phyloP scores from a whole-genome alignment of 1,284 basidiomycete species.

The Rhodotorula sp. region DNA sequence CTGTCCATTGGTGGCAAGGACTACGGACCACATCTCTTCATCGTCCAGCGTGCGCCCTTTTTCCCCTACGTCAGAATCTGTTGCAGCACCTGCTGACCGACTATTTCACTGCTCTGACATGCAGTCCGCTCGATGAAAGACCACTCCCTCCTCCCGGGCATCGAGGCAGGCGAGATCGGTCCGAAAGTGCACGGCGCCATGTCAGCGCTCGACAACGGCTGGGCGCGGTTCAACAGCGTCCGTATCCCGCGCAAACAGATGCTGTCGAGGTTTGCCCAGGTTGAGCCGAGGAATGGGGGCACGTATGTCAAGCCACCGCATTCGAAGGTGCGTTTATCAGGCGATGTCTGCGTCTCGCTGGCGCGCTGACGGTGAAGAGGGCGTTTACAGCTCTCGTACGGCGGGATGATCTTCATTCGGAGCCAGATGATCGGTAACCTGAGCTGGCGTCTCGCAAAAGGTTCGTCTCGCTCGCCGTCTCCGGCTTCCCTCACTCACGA shows the following conservation, averaged over 20 bases:
- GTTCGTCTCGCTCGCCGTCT: background rate
- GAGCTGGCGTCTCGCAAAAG: conserved; percentile 59
- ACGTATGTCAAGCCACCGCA: conserved; percentile 67
- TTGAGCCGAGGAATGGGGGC: conserved; percentile 60
- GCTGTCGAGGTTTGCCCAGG: conserved; percentile 70
- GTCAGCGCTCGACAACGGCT: conserved; percentile 66
- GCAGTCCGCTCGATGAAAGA: conserved; percentile 59
- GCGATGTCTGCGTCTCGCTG: background rate
- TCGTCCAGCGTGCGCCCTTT: conserved; percentile 55
- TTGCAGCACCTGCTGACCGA: background rate
- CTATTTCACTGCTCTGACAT: fast-evolving
- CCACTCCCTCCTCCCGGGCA: conserved; percentile 63
- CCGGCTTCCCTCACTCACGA: too few relatives aligned
- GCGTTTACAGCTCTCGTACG: conserved; percentile 56
- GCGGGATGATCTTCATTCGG: conserved; percentile 56
- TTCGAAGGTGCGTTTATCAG: conserved; percentile 55
- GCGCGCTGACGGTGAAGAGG: background rate
- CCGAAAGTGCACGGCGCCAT: conserved; percentile 63
- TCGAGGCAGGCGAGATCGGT: conserved; percentile 72
- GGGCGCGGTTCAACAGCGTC: conserved; percentile 63
- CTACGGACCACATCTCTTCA: conserved; percentile 73
- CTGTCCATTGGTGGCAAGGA: conserved; percentile 66
- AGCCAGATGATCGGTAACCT: conserved; percentile 58
- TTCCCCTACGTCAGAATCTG: too few relatives aligned
- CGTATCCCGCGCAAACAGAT: conserved; percentile 71